Conservation (phyloP, 306 rosid genomes). For the Gastrolobium bilobum region DNA sequence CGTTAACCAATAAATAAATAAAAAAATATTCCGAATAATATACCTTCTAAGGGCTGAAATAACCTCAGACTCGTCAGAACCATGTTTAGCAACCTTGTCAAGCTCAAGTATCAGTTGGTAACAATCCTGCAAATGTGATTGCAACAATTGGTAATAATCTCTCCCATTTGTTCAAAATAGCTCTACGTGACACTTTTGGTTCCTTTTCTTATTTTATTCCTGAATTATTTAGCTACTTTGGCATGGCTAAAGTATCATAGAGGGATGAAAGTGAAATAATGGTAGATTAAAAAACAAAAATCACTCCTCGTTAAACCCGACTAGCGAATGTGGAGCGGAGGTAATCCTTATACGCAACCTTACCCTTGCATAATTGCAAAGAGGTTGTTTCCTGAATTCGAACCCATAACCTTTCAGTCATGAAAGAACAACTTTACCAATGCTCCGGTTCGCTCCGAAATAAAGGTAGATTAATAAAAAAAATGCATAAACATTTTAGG, state of each 20-base stretch:
- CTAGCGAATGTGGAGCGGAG: too few species aligned
- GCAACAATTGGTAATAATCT: background rate
- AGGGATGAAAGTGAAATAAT: background rate
- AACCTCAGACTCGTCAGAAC: slow-evolving; percentile 34
- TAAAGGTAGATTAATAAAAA: background rate
- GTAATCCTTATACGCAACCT: too few species aligned
- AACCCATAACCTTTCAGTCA: too few species aligned
- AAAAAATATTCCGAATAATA: background rate
- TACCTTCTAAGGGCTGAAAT: slow-evolving; percentile 63
- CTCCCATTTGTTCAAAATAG: background rate
- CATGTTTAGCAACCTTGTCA: slow-evolving; percentile 45
- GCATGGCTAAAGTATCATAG: background rate
- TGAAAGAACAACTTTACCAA: too few species aligned
- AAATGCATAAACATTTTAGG: background rate
- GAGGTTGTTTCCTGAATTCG: too few species aligned
- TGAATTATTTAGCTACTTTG: background rate
- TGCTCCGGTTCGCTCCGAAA: too few species aligned
- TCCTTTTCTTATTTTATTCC: slow-evolving; percentile 15
- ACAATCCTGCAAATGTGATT: slow-evolving; percentile 53
- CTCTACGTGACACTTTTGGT: background rate
- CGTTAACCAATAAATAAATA: too few species aligned
- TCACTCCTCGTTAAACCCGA: too few species aligned
- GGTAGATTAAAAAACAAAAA: background rate
- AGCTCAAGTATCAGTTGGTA: slow-evolving; percentile 63
- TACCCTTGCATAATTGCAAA: too few species aligned